Base-by-base conservation (phyloP, 2,329 filamentous ascomycete species). In the Fusarium circinatum region DNA sequence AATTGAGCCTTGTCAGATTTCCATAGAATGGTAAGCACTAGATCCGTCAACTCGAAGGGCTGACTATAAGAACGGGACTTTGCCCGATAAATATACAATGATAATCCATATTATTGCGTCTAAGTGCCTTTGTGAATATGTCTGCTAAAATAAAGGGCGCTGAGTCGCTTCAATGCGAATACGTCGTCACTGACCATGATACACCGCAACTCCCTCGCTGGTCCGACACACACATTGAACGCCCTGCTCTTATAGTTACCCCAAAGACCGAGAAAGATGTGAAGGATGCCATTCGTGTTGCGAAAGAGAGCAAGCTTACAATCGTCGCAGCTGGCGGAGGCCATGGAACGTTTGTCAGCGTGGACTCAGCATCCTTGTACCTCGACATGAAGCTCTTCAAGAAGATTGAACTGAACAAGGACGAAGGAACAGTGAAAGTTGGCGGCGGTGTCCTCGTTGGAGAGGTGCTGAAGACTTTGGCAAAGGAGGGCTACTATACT, bases 321-420 rank as follows among this genome's bases (percentile, higher is more conserved):
- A 62, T 84, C 2, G 39, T 83, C 1, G 63, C 78, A 1, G 74
- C 70, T 3, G 76, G 77, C 6, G 83, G 82, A 4, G 78, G 77
- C 11, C 81, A 72, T 5, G 66, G 65, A 6, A 63, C 78, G 2
- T 83, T 81, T 58, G 74, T 83, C 1, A 75, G 75, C 1, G 76
- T 84, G 51, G 68, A 60, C 14, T 34, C 73, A 5, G 69, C 72
- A 11, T 79, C 78, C 0, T 48, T 84, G 9, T 83, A 83, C 60
- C 61, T 84, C 11, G 79, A 84, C 57, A 60, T 84, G 73, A 73
- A 67, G 20, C 63, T 68, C 15, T 81, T 84, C 72, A 79, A 78
- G 17, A 56, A 38, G 0, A 77, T 83, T 18, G 18, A 59, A 4
- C 45, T 84, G 4, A 68, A 82, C 44, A 78, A 80, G 39, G 47